Evolutionary conservation across 2,329 filamentous ascomycete species (phyloP), one percentile per base, ranked within the genome.

Genomic region (Parascedosporium putredinis): DNA sequence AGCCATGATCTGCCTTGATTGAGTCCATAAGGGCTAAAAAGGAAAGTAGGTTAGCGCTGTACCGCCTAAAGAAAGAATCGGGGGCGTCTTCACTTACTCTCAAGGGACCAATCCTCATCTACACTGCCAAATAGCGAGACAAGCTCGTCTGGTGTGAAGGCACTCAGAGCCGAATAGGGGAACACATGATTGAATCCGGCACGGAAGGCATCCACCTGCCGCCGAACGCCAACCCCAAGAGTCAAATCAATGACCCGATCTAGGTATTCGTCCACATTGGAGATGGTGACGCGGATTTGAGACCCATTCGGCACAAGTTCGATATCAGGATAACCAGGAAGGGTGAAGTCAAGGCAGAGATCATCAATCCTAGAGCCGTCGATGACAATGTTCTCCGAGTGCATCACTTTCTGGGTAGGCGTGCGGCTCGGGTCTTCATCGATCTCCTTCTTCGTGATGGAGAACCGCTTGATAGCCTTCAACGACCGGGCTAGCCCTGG

Each of bases 1-100:
- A 98, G 7, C 93, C 93, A 63, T 98, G 93, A 59, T 98, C 93
- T 24, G 93, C 93, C 70, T 98, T 98, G 71, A 98, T 91, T 1
- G 91, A 96, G 62, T 98, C 93, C 79, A 94, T 94, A 36, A 98
- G 79, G 52, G 93, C 88, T 93, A 53, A 40, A 44, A 53, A 24
- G 54, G 57, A 52, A 60, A 46, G n/a, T n/a, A 52, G 38, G 56
- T 60, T 55, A 62, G 58, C 36, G n/a, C n/a, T n/a, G n/a, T n/a
- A n/a, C n/a, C n/a, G n/a, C n/a, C n/a, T n/a, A n/a, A n/a, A n/a
- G n/a, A n/a, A n/a, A n/a, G n/a, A n/a, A n/a, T n/a, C n/a, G n/a
- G n/a, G n/a, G n/a, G n/a, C n/a, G 23, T 27, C 16, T 25, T 45
- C 50, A 75, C 87, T 76, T 79, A 93, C 88, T 98, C 64, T 97